Conservation (phyloP, 257 asterid genomes). For the Datura wrightii region DNA sequence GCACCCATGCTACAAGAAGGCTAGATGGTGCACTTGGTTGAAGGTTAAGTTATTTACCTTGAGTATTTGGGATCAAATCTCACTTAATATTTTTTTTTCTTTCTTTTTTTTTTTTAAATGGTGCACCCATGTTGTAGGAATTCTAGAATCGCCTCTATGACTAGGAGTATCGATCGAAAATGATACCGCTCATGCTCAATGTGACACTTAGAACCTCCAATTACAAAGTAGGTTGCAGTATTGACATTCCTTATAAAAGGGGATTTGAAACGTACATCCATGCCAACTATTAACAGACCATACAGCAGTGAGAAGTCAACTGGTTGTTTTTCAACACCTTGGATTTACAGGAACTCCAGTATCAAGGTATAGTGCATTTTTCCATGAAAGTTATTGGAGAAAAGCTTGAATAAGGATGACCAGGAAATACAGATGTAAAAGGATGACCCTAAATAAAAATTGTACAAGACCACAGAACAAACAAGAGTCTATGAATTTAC, state of each 20-base stretch:
- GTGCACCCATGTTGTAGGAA: too few relatives aligned
- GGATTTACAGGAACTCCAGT: not conserved
- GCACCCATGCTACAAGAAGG: too few relatives aligned
- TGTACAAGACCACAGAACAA: constrained; percentile 9
- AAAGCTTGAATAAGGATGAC: not conserved
- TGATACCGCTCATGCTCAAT: not conserved
- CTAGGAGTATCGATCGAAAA: not conserved
- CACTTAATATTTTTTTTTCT: too few relatives aligned
- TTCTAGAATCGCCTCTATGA: too few relatives aligned
- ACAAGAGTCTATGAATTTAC: constrained; percentile 43
- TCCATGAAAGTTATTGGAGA: not conserved
- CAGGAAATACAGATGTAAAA: constrained; percentile 16
- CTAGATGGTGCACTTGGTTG: too few relatives aligned
- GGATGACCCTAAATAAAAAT: not conserved
- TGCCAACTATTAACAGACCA: constrained; percentile 10
- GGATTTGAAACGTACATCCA: not conserved
- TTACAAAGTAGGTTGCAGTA: not conserved
- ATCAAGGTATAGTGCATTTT: not conserved
- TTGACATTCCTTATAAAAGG: constrained; percentile 16
- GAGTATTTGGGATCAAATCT: too few relatives aligned
- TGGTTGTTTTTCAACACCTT: not conserved
- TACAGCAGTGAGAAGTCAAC: constrained; percentile 14
- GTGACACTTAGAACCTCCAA: constrained; percentile 7
- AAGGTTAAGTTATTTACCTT: too few relatives aligned
- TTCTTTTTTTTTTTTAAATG: too few relatives aligned